phyloP scores from a whole-genome alignment of 805 yeast genomes.

The Metschnikowia picachoensis region DNA sequence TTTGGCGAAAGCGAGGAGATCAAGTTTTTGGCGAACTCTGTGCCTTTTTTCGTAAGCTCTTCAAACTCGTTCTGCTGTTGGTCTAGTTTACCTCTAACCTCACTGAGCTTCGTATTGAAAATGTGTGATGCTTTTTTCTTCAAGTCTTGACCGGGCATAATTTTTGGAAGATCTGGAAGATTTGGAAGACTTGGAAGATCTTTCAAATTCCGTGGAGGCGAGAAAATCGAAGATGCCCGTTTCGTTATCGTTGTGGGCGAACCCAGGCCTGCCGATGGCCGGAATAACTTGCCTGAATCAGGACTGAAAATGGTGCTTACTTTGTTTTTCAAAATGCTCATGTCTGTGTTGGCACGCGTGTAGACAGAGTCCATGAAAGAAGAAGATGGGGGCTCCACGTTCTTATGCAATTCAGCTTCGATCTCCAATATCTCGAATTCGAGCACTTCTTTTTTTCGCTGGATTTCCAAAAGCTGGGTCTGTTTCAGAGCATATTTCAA shows the following conservation, averaged over 20 bases:
- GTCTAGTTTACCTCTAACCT: constrained; percentile 18
- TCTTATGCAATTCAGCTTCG: constrained; percentile 16
- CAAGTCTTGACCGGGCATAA: constrained; percentile 8
- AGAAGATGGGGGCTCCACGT: constrained; percentile 11
- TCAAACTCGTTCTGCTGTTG: constrained; percentile 23
- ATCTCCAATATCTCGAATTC: constrained; percentile 34
- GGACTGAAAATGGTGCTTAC: constrained; percentile 12
- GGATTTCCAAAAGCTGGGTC: constrained; percentile 47
- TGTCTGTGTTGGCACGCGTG: constrained; percentile 6
- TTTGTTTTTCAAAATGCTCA: constrained; percentile 5
- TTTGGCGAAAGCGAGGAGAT: constrained; percentile 25
- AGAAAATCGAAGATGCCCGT: constrained; percentile 10
- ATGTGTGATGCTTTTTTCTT: constrained; percentile 22
- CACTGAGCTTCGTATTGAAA: constrained; percentile 16
- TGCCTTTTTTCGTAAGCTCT: constrained; percentile 24
- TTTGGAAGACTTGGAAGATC: no score
- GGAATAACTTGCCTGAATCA: background rate
- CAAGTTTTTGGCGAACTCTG: constrained; percentile 25
- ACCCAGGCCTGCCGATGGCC: no score
- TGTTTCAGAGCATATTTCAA: constrained; percentile 46
- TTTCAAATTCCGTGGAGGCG: background rate
- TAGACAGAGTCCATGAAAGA: constrained; percentile 10
- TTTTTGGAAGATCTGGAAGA: no score
- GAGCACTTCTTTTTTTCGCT: constrained; percentile 33
- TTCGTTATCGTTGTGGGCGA: background rate